Evolutionary conservation across 495 filamentous ascomycete species (phyloP), one percentile per base, ranked within the genome.

Genomic region (Opeltia flavorubescens): DNA sequence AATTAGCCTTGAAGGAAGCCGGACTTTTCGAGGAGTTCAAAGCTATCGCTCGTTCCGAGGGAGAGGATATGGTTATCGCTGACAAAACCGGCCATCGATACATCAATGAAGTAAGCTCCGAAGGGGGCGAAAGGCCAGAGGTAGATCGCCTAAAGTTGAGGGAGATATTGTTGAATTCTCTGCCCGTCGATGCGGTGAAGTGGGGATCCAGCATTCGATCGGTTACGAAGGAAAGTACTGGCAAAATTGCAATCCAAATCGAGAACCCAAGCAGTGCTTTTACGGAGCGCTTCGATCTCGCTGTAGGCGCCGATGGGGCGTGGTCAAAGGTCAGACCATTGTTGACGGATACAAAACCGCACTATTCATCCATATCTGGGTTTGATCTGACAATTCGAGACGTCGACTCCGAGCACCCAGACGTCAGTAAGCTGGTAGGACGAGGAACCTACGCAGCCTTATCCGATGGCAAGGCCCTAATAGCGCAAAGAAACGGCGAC

Each of bases 21-120:
- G 66, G 68, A 23, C 62, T 81, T 27, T 67, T 59, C 34, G 62
- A 66, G 5, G 48, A 67, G 21, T 78, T 76, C 55, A 40, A 65
- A 18, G 49, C 52, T 23, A 36, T 64, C 6, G 65, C 67, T 1
- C 65, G 68, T 7, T 69, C 63, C 48, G 71, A 70, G 31, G 64
- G 66, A 38, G 68, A 76, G 34, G 66, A 64, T 28, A 52, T 71
- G n/a, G 28, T 49, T 8, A 13, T 62, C 18, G 43, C 48, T 21
- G 60, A 66, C 47, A 53, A 60, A 44, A 40, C 43, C 23, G 54
- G 13, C 52, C 3, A 51, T 52, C 15, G 40, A 43, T 18, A 36
- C 54, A 9, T 28, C 59, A 40, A 40, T 21, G 20, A 55, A 13
- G 18, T 48, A 8, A 53, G 45, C 21, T 44, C 57, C 55, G 64